A percentile compares a stretch with the other conserved stretches of the same genome.
These are phyloP conservation scores for Trichoderma polysporum DNA, from an alignment of 2,329 filamentous ascomycete genomes.

Conservation along the genomic window DNA sequence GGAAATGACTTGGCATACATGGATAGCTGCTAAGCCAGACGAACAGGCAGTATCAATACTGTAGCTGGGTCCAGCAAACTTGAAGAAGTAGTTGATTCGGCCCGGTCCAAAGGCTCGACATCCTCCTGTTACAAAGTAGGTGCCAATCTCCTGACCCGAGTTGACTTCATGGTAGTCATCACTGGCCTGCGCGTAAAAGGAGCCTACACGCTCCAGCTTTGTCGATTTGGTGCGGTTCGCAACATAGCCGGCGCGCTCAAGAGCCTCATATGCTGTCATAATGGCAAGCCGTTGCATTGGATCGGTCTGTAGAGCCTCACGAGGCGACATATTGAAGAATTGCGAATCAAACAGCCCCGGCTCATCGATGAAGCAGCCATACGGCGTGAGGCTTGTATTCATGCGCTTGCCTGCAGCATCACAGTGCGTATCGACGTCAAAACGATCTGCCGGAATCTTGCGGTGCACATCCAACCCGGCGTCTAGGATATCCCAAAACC, in stretches of 20 bases:
- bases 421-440: slow-evolving; percentile 65
- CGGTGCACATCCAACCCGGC: slow-evolving; percentile 66
- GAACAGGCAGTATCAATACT: slow-evolving; percentile 77
- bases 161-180: slow-evolving; percentile 81
- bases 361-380: slow-evolving; percentile 68
- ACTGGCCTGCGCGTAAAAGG: slow-evolving; percentile 74
- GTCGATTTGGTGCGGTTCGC: slow-evolving; percentile 45
- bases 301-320: slow-evolving; percentile 73
- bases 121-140: slow-evolving; percentile 54
- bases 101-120: slow-evolving; percentile 52
- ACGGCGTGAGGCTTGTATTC: slow-evolving; percentile 68
- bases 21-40: slow-evolving; percentile 69
- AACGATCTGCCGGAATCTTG: slow-evolving; percentile 63
- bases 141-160: slow-evolving; percentile 63
- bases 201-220: slow-evolving; percentile 58
- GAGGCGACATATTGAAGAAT: slow-evolving; percentile 83
- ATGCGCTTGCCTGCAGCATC: slow-evolving; percentile 66
- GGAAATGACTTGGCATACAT: background rate
- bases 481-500: slow-evolving; percentile 64
- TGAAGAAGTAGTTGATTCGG: slow-evolving; percentile 76
- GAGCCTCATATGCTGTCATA: slow-evolving; percentile 73
- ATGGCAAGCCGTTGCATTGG: slow-evolving; percentile 74
- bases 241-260: slow-evolving; percentile 52
- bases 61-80: slow-evolving; percentile 71
- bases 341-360: slow-evolving; percentile 72